Conservation (phyloP, 257 asterid species). For the Haberlea rhodopensis region DNA sequence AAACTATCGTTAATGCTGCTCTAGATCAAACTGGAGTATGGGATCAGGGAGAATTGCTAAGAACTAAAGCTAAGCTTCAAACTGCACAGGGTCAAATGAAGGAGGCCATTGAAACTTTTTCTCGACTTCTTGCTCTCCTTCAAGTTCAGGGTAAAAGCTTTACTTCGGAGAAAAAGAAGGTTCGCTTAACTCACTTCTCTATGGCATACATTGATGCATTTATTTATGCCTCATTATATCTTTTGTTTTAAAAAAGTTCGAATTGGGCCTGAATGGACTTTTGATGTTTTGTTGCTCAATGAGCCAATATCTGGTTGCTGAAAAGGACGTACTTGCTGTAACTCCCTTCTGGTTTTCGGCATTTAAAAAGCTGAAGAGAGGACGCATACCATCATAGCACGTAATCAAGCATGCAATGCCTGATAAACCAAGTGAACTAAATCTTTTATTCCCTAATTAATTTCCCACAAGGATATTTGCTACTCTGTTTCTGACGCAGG, state of each 20-base stretch:
- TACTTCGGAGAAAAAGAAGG: conserved; percentile 52
- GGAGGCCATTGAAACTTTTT: conserved; percentile 67
- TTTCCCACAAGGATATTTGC: neutral
- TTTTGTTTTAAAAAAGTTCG: conserved; percentile 3
- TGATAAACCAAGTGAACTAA: neutral
- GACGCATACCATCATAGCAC: neutral
- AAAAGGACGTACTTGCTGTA: conserved; percentile 13
- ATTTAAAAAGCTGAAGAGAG: conserved; percentile 2
- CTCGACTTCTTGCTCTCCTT: conserved; percentile 71
- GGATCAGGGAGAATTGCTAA: conserved; percentile 77
- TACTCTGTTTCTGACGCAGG: conserved; percentile 10
- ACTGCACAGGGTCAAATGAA: conserved; percentile 64
- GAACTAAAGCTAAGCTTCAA: conserved; percentile 84
- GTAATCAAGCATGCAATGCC: neutral
- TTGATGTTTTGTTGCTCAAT: conserved; percentile 11
- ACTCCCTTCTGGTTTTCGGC: conserved; percentile 11
- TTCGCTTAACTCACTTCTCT: conserved; percentile 29
- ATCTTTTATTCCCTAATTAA: neutral
- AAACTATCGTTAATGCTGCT: conserved; percentile 56
- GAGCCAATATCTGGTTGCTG: conserved; percentile 7
- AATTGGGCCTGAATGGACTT: conserved; percentile 3
- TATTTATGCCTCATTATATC: neutral
- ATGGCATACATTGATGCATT: conserved; percentile 18
- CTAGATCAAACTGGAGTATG: conserved; percentile 78
- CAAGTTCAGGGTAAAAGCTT: conserved; percentile 71